These are phyloP conservation scores for Phytophthora kernoviae DNA, from an alignment of 352 stramenopile species.

Conservation along the genomic window DNA sequence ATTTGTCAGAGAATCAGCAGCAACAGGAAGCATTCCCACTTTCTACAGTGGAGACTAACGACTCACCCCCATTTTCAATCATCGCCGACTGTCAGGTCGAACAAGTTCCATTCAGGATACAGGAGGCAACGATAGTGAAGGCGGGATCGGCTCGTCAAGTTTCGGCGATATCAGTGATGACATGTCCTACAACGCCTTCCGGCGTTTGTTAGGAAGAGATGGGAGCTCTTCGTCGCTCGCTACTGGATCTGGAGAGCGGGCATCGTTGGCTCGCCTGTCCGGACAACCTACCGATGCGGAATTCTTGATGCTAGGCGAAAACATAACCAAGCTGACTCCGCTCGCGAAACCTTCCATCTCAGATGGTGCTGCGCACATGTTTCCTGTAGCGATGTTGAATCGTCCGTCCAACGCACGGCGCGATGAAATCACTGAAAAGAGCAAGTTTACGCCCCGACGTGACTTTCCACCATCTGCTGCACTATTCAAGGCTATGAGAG, in stretches of 20 bases:
- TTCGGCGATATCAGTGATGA: conserved; percentile 31
- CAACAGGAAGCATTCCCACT: conserved; percentile 8
- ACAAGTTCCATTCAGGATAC: conserved; percentile 29
- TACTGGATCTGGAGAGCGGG: conserved; percentile 2
- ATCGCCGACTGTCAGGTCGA: conserved; percentile 4
- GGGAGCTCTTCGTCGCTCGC: conserved; percentile 29
- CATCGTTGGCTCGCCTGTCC: too few relatives aligned
- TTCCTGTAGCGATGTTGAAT: conserved; percentile 63
- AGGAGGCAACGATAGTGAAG: conserved; percentile 16
- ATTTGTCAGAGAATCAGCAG: conserved; percentile 22
- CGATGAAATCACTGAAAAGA: conserved; percentile 80
- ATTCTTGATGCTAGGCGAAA: conserved; percentile 62
- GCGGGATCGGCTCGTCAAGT: conserved; percentile 27
- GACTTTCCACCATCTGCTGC: conserved; percentile 85
- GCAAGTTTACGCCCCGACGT: conserved; percentile 78
- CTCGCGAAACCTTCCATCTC: conserved; percentile 60
- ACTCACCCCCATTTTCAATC: conserved; percentile 12
- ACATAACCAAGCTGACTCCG: conserved; percentile 65
- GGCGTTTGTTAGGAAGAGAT: conserved; percentile 42
- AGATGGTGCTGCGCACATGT: conserved; percentile 78
- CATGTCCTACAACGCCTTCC: conserved; percentile 55
- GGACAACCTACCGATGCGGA: conserved; percentile 20
- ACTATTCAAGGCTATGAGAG: conserved; percentile 86
- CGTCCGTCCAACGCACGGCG: conserved; percentile 59
- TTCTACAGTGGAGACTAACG: conserved; percentile 8